Conservation (phyloP, 2,329 filamentous ascomycete genomes). For the Arthroderma sp. region DNA sequence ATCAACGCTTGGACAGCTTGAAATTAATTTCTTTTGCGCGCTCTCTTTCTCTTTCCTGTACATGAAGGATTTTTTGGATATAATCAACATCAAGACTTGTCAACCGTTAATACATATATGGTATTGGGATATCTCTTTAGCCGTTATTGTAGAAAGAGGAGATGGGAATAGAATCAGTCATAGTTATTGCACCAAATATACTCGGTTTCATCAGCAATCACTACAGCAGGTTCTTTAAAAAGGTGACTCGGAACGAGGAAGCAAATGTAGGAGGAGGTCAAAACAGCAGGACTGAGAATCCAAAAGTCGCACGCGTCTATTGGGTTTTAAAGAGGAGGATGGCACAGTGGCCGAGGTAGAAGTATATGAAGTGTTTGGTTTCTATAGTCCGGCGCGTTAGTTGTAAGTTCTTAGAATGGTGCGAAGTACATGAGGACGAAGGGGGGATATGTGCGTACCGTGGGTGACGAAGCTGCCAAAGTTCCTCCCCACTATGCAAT, state of each 20-base stretch:
- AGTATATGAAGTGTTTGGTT: conserved; percentile 99
- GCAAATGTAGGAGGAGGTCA: not conserved
- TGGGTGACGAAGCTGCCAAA: conserved; percentile 99
- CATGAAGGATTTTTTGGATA: no score
- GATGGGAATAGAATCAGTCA: no score
- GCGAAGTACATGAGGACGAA: not conserved
- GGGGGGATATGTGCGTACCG: conserved; percentile 42
- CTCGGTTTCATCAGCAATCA: no score
- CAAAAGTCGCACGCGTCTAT: conserved; percentile 31
- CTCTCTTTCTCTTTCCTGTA: no score
- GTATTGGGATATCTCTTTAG: no score
- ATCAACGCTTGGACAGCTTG: no score
- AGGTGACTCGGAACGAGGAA: not conserved
- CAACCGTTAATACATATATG: no score
- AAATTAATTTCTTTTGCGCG: no score
- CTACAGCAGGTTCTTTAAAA: no score
- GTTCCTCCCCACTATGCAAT: conserved; percentile 96
- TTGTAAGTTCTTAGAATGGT: not conserved
- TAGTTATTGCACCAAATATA: no score
- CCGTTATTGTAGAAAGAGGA: no score
- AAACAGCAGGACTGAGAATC: not conserved
- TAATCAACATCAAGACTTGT: no score
- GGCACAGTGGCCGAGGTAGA: conserved; percentile 96
- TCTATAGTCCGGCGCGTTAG: conserved; percentile 43
- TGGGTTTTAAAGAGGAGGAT: conserved; percentile 99